phyloP scores from a whole-genome alignment of 306 rosid genomes.

The Acacia crassicarpa region DNA sequence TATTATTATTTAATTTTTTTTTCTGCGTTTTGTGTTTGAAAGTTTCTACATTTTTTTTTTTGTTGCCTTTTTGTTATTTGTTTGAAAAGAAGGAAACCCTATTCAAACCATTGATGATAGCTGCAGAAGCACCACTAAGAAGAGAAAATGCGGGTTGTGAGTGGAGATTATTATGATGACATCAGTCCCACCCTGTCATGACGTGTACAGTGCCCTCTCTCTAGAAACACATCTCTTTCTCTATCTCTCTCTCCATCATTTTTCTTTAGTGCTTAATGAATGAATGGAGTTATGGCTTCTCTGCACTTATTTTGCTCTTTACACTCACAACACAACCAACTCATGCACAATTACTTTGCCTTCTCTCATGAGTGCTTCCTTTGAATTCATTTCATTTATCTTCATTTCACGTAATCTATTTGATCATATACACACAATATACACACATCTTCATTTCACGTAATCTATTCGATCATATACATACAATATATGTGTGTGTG shows the following conservation, averaged over 20 bases:
- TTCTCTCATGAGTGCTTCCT: conserved; percentile 46
- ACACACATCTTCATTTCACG: background rate
- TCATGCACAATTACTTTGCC: conserved; percentile 25
- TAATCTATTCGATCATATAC: background rate
- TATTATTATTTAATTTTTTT: background rate
- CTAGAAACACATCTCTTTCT: background rate
- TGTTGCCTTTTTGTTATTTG: background rate
- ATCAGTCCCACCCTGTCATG: conserved; percentile 94
- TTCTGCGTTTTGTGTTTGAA: conserved; percentile 1
- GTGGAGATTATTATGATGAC: conserved; percentile 74
- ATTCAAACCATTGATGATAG: conserved; percentile 93
- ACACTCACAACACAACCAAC: conserved; percentile 40
- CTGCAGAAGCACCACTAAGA: conserved; percentile 60
- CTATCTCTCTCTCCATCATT: conserved; percentile 4
- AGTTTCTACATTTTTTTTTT: background rate
- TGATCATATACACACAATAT: background rate
- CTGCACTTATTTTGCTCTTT: conserved; percentile 37
- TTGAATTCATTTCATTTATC: conserved; percentile 35
- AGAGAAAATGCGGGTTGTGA: conserved; percentile 35
- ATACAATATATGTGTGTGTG: too few relatives aligned
- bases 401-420: background rate
- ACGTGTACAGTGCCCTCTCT: conserved; percentile 56
- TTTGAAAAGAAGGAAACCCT: conserved; percentile 28
- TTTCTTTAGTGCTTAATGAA: conserved; percentile 25
- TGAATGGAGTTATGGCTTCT: conserved; percentile 10